Evolutionary conservation across 2,329 filamentous ascomycete genomes (phyloP).

Genomic region (Sclerotinia spermophila): DNA sequence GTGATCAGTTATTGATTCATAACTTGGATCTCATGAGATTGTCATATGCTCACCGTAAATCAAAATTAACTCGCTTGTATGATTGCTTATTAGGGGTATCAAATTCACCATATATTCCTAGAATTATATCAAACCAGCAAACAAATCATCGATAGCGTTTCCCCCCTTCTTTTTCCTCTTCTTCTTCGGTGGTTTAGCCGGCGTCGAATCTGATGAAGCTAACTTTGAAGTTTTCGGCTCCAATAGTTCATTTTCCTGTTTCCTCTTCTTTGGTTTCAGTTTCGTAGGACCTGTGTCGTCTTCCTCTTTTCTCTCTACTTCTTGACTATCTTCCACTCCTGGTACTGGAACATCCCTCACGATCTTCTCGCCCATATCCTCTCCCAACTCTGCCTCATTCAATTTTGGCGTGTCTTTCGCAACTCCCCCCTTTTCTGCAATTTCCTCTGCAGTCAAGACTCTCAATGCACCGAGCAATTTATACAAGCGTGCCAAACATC

Average conservation of each 20-base stretch:
- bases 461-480: constrained; percentile 41
- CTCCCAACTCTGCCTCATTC: constrained; percentile 7
- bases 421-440: neutral
- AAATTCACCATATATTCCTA: neutral
- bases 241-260: constrained; percentile 14
- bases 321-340: constrained; percentile 13
- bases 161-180: constrained; percentile 56
- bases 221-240: constrained; percentile 6
- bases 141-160: constrained; percentile 72
- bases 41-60: neutral
- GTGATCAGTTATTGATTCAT: neutral
- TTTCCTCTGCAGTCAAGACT: constrained; percentile 21
- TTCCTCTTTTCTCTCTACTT: neutral
- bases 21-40: neutral
- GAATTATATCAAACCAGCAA: constrained; percentile 52
- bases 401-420: neutral
- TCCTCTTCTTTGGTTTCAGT: constrained; percentile 31
- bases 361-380: constrained; percentile 37
- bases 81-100: neutral
- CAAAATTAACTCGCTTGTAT: neutral
- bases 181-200: constrained; percentile 46
- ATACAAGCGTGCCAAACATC: constrained; percentile 57
- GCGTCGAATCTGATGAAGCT: constrained; percentile 29
- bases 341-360: constrained; percentile 26
- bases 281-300: constrained; percentile 16